Evolutionary conservation across 108 stramenopile species (phyloP).

Genomic region (Skeletonema marinoi): DNA sequence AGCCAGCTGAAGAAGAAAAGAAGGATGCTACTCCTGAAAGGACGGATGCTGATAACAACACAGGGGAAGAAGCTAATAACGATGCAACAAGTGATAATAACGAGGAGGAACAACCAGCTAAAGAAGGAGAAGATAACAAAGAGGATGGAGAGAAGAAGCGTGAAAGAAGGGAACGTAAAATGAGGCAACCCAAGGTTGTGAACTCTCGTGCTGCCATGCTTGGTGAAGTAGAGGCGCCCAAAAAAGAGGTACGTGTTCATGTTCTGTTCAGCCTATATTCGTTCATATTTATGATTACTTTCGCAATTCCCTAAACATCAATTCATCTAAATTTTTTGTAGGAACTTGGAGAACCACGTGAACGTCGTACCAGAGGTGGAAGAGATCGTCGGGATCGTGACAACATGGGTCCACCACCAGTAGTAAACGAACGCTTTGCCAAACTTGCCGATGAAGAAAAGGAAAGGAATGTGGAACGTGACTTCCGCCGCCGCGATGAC

Average conservation of each 20-base stretch:
- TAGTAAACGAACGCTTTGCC: slow-evolving; percentile 69
- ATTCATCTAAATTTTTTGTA: slow-evolving; percentile 54
- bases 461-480: slow-evolving; percentile 41
- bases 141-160: slow-evolving; percentile 5
- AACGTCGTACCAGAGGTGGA: slow-evolving; percentile 17
- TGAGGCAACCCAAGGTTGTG: slow-evolving; percentile 64
- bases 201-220: slow-evolving; percentile 78
- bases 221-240: slow-evolving; percentile 49
- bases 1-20: slow-evolving; percentile 24
- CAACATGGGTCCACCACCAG: slow-evolving; percentile 63
- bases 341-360: slow-evolving; percentile 27
- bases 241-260: slow-evolving; percentile 46
- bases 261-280: background rate
- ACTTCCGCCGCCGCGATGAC: slow-evolving; percentile 20
- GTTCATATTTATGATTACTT: background rate
- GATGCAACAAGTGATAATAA: slow-evolving; percentile 10
- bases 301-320: slow-evolving; percentile 37
- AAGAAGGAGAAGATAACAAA: background rate
- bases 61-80: slow-evolving; percentile 11
- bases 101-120: background rate
- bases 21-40: slow-evolving; percentile 11
- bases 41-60: slow-evolving; percentile 11
- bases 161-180: slow-evolving; percentile 28
- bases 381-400: slow-evolving; percentile 28
- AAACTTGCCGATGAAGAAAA: slow-evolving; percentile 70